phyloP scores from a whole-genome alignment of 345 rosid genomes.

The Populus euphratica region DNA sequence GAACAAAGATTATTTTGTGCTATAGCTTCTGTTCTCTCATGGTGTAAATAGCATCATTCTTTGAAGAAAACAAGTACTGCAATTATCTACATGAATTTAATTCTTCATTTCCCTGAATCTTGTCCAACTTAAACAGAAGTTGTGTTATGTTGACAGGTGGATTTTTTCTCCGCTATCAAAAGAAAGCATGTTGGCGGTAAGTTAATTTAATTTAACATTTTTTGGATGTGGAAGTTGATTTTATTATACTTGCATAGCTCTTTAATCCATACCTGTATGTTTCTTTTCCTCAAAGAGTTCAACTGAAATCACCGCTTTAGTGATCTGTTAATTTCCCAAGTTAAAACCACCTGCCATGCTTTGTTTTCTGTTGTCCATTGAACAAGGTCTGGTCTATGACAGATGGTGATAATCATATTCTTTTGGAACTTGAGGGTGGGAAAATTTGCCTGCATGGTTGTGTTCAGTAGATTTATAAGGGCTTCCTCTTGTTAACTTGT shows the following conservation, averaged over 20 bases:
- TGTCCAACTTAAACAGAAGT: too few species aligned
- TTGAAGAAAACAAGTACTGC: too few species aligned
- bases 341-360: background rate
- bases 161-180: conserved; percentile 67
- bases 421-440: background rate
- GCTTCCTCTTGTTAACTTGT: background rate
- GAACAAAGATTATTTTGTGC: too few species aligned
- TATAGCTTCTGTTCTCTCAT: too few species aligned
- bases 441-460: background rate
- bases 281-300: background rate
- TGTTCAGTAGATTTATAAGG: too few species aligned
- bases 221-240: too few species aligned
- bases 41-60: too few species aligned
- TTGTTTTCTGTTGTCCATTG: background rate
- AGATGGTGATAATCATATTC: background rate
- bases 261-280: background rate
- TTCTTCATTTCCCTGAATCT: background rate
- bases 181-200: conserved; percentile 74
- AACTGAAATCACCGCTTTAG: background rate
- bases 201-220: conserved; percentile 11
- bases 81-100: background rate
- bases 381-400: background rate
- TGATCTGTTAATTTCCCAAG: background rate
- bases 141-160: conserved; percentile 55
- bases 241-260: background rate